phyloP scores from a whole-genome alignment of 768 basidiomycete species.

The Tylopilus intermedius region DNA sequence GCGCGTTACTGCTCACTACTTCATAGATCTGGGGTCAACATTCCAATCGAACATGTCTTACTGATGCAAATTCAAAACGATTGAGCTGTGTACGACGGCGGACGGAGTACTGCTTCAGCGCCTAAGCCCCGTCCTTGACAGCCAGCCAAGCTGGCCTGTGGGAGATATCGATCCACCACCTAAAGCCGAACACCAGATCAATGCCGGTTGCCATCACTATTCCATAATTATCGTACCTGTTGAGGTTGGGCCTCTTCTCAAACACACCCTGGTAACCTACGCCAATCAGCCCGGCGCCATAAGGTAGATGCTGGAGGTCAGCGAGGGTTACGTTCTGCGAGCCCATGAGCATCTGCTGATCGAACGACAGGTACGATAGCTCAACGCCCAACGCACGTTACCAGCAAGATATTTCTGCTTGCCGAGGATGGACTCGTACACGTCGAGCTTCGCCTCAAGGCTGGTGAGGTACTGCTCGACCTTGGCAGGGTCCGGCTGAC shows the following conservation, averaged over 20 bases:
- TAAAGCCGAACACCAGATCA: conserved; percentile 6
- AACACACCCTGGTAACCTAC: conserved; percentile 30
- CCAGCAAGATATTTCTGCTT: conserved; percentile 57
- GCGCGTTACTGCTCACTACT: too few relatives aligned
- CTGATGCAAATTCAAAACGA: neutral
- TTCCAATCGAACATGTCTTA: too few relatives aligned
- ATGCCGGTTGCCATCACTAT: too few relatives aligned
- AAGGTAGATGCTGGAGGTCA: conserved; percentile 53
- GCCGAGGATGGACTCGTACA: conserved; percentile 49
- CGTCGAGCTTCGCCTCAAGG: conserved; percentile 40
- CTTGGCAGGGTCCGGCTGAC: too few relatives aligned
- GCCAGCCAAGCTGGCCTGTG: conserved; percentile 43
- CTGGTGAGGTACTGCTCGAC: too few relatives aligned
- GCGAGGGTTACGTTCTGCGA: conserved; percentile 28
- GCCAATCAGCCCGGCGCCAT: conserved; percentile 29
- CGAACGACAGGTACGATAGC: too few relatives aligned
- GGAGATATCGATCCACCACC: conserved; percentile 52
- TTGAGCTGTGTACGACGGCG: neutral
- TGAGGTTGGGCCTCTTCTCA: conserved; percentile 38
- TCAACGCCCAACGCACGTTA: conserved; percentile 34
- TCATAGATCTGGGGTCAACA: too few relatives aligned
- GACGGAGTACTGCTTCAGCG: neutral
- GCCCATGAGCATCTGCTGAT: neutral
- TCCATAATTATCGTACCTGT: conserved; percentile 41
- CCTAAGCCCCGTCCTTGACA: conserved; percentile 34